Base-by-base conservation (phyloP, 73 alveolate genomes). In the Symbiodinium pilosum region DNA sequence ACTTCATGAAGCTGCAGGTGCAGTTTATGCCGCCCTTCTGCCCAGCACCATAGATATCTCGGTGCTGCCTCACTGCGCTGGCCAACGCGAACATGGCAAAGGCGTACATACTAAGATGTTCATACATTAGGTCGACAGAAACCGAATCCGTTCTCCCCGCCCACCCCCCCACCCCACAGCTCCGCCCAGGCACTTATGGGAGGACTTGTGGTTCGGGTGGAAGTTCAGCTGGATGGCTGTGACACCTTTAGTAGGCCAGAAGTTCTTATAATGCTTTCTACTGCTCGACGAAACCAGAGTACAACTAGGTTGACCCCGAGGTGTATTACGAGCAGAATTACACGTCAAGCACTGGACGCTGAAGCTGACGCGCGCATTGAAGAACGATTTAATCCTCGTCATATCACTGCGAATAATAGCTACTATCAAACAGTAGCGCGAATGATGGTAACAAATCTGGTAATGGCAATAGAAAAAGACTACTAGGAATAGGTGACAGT, bases 11-110 rank as follows among this genome's bases (percentile, higher is more conserved):
- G 84, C 84, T 47, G 84, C 98, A 92, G n/a, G 98, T 92, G 83
- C 98, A 92, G 83, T 92, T 92, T 83, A 92, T 92, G 42, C 98
- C 98, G 42, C 98, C 98, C 43, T 92, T 92, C 92, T 92, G 98
- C 64, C 98, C 98, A 4, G 98, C 89, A 41, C 98, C 98, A 36
- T 92, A 92, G 89, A 92, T 92, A 71, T 92, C 98, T 21, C 98
- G 89, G 44, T 92, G 98, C 44, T 92, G 98, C 81, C 81, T 64
- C 39, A 28, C 39, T 18, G 38, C 30, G 81, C 81, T 9, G 14
- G 59, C 6, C 59, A 47, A 47, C 59, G 21, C 14, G 6, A 6
- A 47, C 59, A 47, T 47, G 59, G 21, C 59, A 47, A 47, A n/a
- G n/a, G n/a, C n/a, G n/a, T n/a, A n/a, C n/a, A n/a, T n/a, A n/a